Conservation (phyloP, 495 filamentous ascomycete genomes). For the Podospora didyma region DNA sequence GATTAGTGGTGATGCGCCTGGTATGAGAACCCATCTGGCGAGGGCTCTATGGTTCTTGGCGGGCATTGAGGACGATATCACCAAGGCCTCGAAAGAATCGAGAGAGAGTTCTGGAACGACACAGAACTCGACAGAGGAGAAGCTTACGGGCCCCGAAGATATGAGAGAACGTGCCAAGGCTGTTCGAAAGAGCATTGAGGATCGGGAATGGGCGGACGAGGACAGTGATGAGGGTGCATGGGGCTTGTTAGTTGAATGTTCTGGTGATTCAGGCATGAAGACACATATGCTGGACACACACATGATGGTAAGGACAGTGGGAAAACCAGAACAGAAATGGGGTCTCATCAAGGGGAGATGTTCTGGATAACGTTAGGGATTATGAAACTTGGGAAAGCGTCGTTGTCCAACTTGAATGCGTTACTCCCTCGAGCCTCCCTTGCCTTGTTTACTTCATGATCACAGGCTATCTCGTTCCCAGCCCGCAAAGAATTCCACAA, state of each 20-base stretch:
- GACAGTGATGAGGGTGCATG: slow-evolving; percentile 14
- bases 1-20: slow-evolving; percentile 7
- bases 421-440: neutral
- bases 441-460: too few species aligned
- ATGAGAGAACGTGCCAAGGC: slow-evolving; percentile 1
- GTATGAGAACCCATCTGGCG: slow-evolving; percentile 13
- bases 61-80: slow-evolving; percentile 10
- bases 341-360: neutral
- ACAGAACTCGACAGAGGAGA: slow-evolving; percentile 1
- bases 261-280: slow-evolving; percentile 8
- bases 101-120: neutral
- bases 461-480: too few species aligned
- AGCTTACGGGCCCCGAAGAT: neutral
- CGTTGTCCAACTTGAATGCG: neutral
- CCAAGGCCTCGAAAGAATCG: neutral
- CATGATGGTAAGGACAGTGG: neutral
- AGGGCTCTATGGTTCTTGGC: slow-evolving; percentile 14
- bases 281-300: neutral
- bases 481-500: too few species aligned
- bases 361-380: neutral
- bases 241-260: slow-evolving; percentile 15
- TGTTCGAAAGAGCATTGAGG: slow-evolving; percentile 20
- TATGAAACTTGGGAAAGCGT: neutral
- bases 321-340: neutral
- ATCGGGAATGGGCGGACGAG: slow-evolving; percentile 21